Conservation (phyloP, 2,329 filamentous ascomycete species). For the Metarhizium rileyi region DNA sequence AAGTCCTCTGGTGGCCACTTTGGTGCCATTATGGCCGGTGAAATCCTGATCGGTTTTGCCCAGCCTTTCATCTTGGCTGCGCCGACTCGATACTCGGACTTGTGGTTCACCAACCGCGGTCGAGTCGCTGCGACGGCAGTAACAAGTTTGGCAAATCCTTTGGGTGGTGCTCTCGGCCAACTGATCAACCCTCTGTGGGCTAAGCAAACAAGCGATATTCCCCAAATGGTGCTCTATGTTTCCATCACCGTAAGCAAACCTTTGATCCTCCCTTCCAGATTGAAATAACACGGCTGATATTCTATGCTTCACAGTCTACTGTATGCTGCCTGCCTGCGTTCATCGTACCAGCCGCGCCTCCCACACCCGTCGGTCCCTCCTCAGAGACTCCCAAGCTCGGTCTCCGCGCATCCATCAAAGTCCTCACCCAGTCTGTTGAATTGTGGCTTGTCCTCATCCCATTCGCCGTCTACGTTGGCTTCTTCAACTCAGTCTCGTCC, state of each 20-base stretch:
- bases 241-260: constrained; percentile 60
- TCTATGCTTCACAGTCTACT: constrained; percentile 21
- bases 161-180: constrained; percentile 83
- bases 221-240: constrained; percentile 75
- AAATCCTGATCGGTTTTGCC: constrained; percentile 78
- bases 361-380: constrained; percentile 66
- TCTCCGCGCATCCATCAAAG: constrained; percentile 40
- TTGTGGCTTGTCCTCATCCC: constrained; percentile 74
- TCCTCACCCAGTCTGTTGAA: constrained; percentile 49
- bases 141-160: constrained; percentile 76
- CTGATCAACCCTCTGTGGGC: constrained; percentile 76
- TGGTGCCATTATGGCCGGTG: constrained; percentile 76
- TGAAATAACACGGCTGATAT: not conserved
- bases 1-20: constrained; percentile 51
- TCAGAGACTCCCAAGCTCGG: constrained; percentile 47
- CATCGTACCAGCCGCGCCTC: constrained; percentile 68
- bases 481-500: constrained; percentile 87
- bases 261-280: not conserved
- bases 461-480: constrained; percentile 77
- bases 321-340: constrained; percentile 61
- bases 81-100: constrained; percentile 81
- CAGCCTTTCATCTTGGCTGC: constrained; percentile 89
- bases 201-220: constrained; percentile 51
- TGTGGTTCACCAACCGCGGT: constrained; percentile 85
- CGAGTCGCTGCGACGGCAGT: constrained; percentile 82